Percentiles rank a stretch among this genome's conserved stretches.
Conservation (phyloP, 75 land plant species). For the Pinus albicaulis region DNA sequence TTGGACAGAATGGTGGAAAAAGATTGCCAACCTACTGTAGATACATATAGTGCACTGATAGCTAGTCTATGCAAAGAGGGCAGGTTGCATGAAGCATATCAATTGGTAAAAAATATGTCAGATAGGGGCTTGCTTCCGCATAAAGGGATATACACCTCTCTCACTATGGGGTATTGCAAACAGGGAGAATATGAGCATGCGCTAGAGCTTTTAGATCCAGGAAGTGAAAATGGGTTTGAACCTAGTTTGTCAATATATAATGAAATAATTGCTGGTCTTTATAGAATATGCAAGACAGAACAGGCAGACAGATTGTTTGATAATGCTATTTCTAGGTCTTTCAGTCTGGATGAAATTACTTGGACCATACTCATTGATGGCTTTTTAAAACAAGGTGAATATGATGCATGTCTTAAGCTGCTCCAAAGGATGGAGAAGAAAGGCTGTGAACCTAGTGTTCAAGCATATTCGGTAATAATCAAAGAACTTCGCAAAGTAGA, state of each 20-base stretch:
- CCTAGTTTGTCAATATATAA: slow-evolving; percentile 40
- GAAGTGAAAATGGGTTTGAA: slow-evolving; percentile 25
- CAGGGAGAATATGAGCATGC: slow-evolving; percentile 38
- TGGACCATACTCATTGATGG: slow-evolving; percentile 49
- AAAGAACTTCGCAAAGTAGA: slow-evolving; percentile 28
- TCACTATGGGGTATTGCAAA: slow-evolving; percentile 49
- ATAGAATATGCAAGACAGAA: slow-evolving; percentile 37
- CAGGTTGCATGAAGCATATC: slow-evolving; percentile 50
- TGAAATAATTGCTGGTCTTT: slow-evolving; percentile 49
- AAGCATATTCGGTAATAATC: slow-evolving; percentile 9
- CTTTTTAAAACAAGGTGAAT: slow-evolving; percentile 24
- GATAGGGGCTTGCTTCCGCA: slow-evolving; percentile 49
- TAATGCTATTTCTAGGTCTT: slow-evolving; percentile 21
- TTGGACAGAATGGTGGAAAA: slow-evolving; percentile 43
- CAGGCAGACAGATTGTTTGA: slow-evolving; percentile 36
- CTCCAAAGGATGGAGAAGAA: slow-evolving; percentile 54
- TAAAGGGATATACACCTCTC: slow-evolving; percentile 16
- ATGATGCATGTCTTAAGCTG: slow-evolving; percentile 30
- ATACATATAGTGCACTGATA: slow-evolving; percentile 43
- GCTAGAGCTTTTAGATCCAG: slow-evolving; percentile 23
- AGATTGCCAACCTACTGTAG: slow-evolving; percentile 35
- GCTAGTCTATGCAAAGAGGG: slow-evolving; percentile 45
- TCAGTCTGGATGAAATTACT: slow-evolving; percentile 43
- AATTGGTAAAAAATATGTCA: slow-evolving; percentile 50
- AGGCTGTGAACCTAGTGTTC: slow-evolving; percentile 33